These are phyloP conservation scores for Boletellus ananas DNA, from an alignment of 768 basidiomycete genomes.

Conservation along the genomic window DNA sequence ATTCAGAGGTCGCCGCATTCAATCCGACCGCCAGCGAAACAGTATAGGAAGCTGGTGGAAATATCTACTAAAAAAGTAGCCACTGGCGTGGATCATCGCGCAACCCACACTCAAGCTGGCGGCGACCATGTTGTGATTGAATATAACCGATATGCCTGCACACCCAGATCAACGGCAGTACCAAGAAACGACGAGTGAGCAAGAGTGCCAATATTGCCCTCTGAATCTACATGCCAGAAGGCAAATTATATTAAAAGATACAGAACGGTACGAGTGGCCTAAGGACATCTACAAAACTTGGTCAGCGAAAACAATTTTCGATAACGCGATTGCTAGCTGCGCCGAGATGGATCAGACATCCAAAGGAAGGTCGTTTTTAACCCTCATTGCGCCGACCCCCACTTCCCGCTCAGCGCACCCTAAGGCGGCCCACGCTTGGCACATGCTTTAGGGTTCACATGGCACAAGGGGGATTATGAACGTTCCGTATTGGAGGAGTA, in stretches of 20 bases:
- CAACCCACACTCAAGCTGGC: too few relatives aligned
- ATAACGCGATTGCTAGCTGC: constrained; percentile 13
- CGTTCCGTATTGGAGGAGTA: constrained; percentile 72
- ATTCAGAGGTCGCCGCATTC: too few relatives aligned
- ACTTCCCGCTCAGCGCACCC: constrained; percentile 69
- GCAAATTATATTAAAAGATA: constrained; percentile 1
- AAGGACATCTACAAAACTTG: constrained; percentile 1
- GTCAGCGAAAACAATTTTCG: constrained; percentile 5
- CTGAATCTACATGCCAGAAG: neutral
- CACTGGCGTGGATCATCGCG: too few relatives aligned
- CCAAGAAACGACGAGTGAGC: too few relatives aligned
- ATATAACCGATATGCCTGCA: too few relatives aligned
- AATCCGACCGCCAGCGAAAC: too few relatives aligned
- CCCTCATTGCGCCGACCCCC: constrained; percentile 74
- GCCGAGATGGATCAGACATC: constrained; percentile 67
- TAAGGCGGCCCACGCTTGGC: constrained; percentile 61
- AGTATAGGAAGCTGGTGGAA: too few relatives aligned
- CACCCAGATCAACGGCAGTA: too few relatives aligned
- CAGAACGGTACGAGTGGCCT: neutral
- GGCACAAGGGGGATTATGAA: constrained; percentile 64
- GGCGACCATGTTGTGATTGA: too few relatives aligned
- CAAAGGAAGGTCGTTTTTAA: constrained; percentile 74
- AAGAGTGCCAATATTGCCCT: too few relatives aligned
- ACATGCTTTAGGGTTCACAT: constrained; percentile 68
- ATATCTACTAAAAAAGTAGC: too few relatives aligned